Conservation (phyloP, 305 asterid species). For the Rubia balearica region DNA sequence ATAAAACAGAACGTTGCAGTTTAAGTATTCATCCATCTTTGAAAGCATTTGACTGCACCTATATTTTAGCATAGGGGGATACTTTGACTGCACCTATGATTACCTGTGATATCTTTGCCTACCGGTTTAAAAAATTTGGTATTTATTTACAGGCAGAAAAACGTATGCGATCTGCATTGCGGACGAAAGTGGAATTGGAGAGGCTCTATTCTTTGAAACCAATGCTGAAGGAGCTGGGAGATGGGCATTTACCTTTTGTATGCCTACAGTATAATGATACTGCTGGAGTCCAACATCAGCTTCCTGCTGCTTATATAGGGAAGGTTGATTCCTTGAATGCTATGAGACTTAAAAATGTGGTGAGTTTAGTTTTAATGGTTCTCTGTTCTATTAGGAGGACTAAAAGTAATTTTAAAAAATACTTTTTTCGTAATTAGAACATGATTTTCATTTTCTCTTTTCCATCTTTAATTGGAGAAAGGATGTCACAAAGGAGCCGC, state of each 20-base stretch:
- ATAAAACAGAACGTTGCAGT: slow-evolving; percentile 1
- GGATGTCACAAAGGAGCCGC: background rate
- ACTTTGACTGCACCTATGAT: too few relatives aligned
- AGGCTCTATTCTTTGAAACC: slow-evolving; percentile 71
- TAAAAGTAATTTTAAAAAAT: background rate
- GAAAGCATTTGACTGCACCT: slow-evolving; percentile 11
- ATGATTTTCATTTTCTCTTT: background rate
- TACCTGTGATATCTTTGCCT: slow-evolving; percentile 1
- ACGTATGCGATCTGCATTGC: slow-evolving; percentile 59
- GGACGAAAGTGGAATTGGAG: slow-evolving; percentile 77
- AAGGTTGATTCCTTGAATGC: slow-evolving; percentile 64
- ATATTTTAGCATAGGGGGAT: background rate
- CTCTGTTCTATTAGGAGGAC: background rate
- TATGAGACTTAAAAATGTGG: slow-evolving; percentile 56
- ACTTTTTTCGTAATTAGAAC: background rate
- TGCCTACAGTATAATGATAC: slow-evolving; percentile 67
- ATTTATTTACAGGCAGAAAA: slow-evolving; percentile 56
- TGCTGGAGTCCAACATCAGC: slow-evolving; percentile 68
- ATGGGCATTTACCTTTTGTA: slow-evolving; percentile 73
- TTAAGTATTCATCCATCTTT: background rate
- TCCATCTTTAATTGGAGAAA: background rate
- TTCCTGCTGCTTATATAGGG: slow-evolving; percentile 91
- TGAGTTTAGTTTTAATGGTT: slow-evolving; percentile 28
- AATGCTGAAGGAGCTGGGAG: slow-evolving; percentile 64
- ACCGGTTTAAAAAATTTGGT: background rate